phyloP scores from a whole-genome alignment of 257 asterid species.

The Nicotiana noctiflora region DNA sequence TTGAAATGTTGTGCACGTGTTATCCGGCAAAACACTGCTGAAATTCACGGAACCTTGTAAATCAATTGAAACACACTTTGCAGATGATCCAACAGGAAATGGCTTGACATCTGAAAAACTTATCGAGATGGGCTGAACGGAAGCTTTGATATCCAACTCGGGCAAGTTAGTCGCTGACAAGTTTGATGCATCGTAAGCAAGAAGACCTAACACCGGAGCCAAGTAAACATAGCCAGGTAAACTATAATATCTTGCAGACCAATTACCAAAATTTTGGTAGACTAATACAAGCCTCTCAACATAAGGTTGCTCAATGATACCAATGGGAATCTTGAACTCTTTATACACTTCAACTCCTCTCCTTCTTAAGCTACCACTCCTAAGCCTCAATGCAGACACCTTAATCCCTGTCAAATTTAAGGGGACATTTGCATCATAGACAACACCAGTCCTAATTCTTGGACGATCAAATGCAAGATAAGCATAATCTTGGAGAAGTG shows the following conservation, averaged over 20 bases:
- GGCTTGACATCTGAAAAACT: constrained; percentile 30
- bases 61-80: constrained; percentile 49
- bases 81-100: constrained; percentile 29
- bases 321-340: constrained; percentile 52
- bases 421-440: constrained; percentile 45
- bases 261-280: constrained; percentile 59
- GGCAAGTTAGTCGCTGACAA: constrained; percentile 39
- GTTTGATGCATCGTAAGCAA: constrained; percentile 56
- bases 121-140: constrained; percentile 51
- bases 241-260: constrained; percentile 38
- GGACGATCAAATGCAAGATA: constrained; percentile 34
- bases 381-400: constrained; percentile 56
- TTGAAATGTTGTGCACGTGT: constrained; percentile 40
- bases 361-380: constrained; percentile 58
- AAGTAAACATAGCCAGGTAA: constrained; percentile 39
- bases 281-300: constrained; percentile 62
- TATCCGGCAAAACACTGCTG: constrained; percentile 33
- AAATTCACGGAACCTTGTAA: constrained; percentile 39
- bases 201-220: constrained; percentile 60
- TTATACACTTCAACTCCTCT: constrained; percentile 38
- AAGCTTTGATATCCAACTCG: constrained; percentile 31
- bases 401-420: constrained; percentile 51
- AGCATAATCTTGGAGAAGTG: constrained; percentile 52
- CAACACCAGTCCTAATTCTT: constrained; percentile 42
- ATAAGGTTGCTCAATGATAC: constrained; percentile 37